Percentiles rank a stretch among this genome's conserved stretches.
Evolutionary conservation across 2,329 filamentous ascomycete genomes (phyloP).

Genomic region (Xylogone sp.): DNA sequence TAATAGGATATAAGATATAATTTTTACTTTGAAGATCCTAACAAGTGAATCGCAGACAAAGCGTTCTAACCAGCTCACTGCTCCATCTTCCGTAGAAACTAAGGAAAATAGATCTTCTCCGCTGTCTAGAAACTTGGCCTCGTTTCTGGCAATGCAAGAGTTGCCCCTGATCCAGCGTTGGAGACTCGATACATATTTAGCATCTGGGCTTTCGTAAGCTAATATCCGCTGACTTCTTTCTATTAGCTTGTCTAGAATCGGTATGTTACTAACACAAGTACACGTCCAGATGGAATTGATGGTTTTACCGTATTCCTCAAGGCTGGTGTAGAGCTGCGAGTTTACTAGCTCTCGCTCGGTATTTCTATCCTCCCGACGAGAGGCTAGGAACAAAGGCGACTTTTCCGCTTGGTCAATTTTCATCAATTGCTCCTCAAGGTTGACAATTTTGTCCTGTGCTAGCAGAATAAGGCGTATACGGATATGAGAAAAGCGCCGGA

Average conservation of each 20-base stretch:
- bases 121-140: slow-evolving; percentile 5
- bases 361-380: slow-evolving; percentile 17
- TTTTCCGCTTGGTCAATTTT: slow-evolving; percentile 23
- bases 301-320: slow-evolving; percentile 4
- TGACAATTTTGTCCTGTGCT: slow-evolving; percentile 27
- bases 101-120: not conserved
- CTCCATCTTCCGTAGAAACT: not conserved
- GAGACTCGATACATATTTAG: slow-evolving; percentile 8
- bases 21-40: no score
- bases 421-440: slow-evolving; percentile 26
- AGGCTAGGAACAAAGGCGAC: slow-evolving; percentile 12
- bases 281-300: no score
- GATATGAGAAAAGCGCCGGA: slow-evolving; percentile 24
- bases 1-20: no score
- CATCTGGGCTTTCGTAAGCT: not conserved
- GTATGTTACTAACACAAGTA: no score
- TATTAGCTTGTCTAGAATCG: slow-evolving; percentile 1
- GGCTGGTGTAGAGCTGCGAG: slow-evolving; percentile 1
- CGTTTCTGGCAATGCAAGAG: slow-evolving; percentile 4
- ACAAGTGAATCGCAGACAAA: not conserved
- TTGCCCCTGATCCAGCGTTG: slow-evolving; percentile 8
- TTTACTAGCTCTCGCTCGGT: not conserved
- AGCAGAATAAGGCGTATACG: slow-evolving; percentile 26
- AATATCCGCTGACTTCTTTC: slow-evolving; percentile 1
- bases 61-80: no score